Evolutionary conservation across 116 monocot species (phyloP).

Genomic region (Phalaenopsis hybrid): DNA sequence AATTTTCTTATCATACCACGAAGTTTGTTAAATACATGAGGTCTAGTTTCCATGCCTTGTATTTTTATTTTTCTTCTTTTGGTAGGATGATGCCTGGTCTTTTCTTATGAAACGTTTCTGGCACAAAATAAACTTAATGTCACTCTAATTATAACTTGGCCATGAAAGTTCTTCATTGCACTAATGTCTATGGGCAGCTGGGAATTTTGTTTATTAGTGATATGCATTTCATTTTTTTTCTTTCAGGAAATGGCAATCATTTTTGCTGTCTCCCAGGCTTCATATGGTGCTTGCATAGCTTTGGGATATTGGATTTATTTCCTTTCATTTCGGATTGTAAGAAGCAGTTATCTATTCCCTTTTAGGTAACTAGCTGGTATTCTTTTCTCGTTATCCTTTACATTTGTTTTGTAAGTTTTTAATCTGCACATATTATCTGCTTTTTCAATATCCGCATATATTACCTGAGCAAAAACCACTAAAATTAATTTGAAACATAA

Average conservation of each 20-base stretch:
- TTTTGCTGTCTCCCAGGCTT: constrained; percentile 78
- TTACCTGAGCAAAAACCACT: background rate
- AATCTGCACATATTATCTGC: background rate
- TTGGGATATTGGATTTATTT: constrained; percentile 86
- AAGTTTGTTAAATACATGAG: background rate
- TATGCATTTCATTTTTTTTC: background rate
- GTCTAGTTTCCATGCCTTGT: background rate
- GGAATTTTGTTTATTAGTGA: background rate
- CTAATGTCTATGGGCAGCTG: background rate
- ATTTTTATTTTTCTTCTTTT: background rate
- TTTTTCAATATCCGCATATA: background rate
- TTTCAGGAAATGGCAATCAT: constrained; percentile 72
- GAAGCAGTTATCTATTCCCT: constrained; percentile 37
- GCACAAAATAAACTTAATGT: background rate
- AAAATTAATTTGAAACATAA: background rate
- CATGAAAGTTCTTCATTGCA: background rate
- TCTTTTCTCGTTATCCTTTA: background rate
- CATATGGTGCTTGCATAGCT: constrained; percentile 63
- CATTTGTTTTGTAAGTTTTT: constrained; percentile 1
- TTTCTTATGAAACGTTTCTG: background rate
- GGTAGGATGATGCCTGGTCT: background rate
- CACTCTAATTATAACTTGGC: background rate
- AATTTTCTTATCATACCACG: background rate
- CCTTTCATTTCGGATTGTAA: constrained; percentile 32
- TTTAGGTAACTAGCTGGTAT: constrained; percentile 39